phyloP scores from a whole-genome alignment of 495 filamentous ascomycete species.

The Amniculicola lignicola region DNA sequence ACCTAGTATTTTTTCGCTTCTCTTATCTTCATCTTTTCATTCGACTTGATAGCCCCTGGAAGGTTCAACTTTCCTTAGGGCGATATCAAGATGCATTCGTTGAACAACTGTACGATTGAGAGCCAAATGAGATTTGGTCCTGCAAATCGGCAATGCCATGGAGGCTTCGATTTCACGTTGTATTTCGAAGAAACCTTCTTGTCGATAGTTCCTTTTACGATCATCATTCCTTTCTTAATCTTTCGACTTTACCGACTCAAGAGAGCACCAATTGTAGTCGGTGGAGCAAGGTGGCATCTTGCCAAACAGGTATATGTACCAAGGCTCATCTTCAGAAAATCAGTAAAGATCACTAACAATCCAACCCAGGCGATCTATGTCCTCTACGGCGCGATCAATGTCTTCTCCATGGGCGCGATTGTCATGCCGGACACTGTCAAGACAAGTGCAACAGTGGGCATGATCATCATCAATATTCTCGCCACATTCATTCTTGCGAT shows the following conservation, averaged over 20 bases:
- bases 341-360: too few species aligned
- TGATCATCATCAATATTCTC: conserved; percentile 2
- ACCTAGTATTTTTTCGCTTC: too few species aligned
- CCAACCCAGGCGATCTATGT: conserved; percentile 9
- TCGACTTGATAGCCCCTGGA: background rate
- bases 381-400: conserved; percentile 17
- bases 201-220: conserved; percentile 17
- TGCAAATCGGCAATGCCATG: conserved; percentile 11
- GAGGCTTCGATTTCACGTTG: conserved; percentile 20
- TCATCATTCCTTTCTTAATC: conserved; percentile 9
- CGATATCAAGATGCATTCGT: conserved; percentile 7
- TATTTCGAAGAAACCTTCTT: conserved; percentile 21
- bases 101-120: conserved; percentile 12
- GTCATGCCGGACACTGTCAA: conserved; percentile 19
- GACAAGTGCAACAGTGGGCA: conserved; percentile 9
- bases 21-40: background rate
- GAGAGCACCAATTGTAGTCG: conserved; percentile 6
- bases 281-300: conserved; percentile 13
- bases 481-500: conserved; percentile 19
- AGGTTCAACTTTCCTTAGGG: background rate
- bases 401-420: conserved; percentile 12
- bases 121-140: conserved; percentile 17
- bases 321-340: too few species aligned
- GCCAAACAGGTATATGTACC: conserved; percentile 14
- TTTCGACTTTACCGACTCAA: conserved; percentile 9